Percentiles rank a stretch among this genome's conserved stretches.
phyloP scores from a whole-genome alignment of 495 filamentous ascomycete species.

The Schizothecium vesticola region DNA sequence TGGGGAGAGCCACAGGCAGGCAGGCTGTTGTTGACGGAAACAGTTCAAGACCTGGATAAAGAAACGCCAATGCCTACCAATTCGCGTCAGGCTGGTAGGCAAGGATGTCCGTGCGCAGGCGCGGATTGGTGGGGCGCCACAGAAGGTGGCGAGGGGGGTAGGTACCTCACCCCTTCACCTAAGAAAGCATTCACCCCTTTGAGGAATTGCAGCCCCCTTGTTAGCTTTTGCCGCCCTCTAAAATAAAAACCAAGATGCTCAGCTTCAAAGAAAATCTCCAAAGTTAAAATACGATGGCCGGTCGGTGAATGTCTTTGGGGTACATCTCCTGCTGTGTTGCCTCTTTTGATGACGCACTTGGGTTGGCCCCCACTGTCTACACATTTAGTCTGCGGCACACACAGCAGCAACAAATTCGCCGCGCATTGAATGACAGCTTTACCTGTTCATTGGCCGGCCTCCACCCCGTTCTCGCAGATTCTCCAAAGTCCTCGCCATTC shows the following conservation, averaged over 20 bases:
- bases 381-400: not conserved
- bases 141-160: not conserved
- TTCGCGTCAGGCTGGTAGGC: not conserved
- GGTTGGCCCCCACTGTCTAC: not conserved
- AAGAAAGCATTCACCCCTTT: not conserved
- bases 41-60: slow-evolving; percentile 5
- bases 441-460: not conserved
- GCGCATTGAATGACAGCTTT: not conserved
- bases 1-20: not conserved
- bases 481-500: not conserved
- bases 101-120: not conserved
- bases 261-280: not conserved
- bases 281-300: not conserved
- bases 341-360: not conserved
- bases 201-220: not conserved
- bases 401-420: not conserved
- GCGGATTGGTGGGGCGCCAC: not conserved
- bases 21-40: slow-evolving; percentile 2
- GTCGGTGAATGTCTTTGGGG: not conserved
- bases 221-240: not conserved
- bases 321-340: not conserved
- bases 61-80: slow-evolving; percentile 5
- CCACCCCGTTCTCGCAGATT: slow-evolving; percentile 6
- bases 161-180: not conserved
- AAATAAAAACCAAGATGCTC: not conserved